Base-by-base conservation (phyloP, 2,329 filamentous ascomycete genomes). In the Curvularia sp. region DNA sequence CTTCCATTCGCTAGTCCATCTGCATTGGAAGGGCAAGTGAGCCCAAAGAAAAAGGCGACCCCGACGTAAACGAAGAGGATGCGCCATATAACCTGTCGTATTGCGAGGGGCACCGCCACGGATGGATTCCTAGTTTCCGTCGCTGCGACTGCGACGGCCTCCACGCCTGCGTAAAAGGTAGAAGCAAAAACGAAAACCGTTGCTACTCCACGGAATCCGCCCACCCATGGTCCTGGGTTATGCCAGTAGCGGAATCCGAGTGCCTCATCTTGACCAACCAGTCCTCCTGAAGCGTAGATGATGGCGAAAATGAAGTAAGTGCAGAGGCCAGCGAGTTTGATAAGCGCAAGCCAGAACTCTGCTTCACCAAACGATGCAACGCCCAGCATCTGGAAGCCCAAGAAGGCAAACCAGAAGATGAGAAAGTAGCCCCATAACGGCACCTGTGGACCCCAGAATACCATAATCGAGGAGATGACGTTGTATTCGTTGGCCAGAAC, bases 401-500 rank as follows among this genome's bases (percentile, higher is more conserved):
- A 32, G 49, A 79, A 78, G 1, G 70, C 66, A 42, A 69, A 73
- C 76, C 77, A 79, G 60, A 79, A 78, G 38, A 79, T 78, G n/a
- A 79, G 59, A 18, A 78, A 77, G 55, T 76, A 79, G 3, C 73
- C 78, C 72, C 74, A 80, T 1, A 77, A 57, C 1, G 78, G 78
- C 13, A 80, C 72, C 23, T 74, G 74, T 25, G 86, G 85, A 23
- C 81, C 85, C 88, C 88, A 91, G 65, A 88, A 89, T 0, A 83
- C 82, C 51, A 90, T 79, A 57, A 91, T 88, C 66, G 83, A 87
- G 49, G 83, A 87, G 21, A 89, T 84, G 50, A 87, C 86, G 58
- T 90, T 90, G 74, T 90, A 90, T 73, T 91, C 88, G 68, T 89
- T 90, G 41, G 87, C 83, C 46, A 91, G 78, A 6, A 90, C 87